Conservation (phyloP, 1,139 yeast species). For the Yamadazyma friedrichii region DNA sequence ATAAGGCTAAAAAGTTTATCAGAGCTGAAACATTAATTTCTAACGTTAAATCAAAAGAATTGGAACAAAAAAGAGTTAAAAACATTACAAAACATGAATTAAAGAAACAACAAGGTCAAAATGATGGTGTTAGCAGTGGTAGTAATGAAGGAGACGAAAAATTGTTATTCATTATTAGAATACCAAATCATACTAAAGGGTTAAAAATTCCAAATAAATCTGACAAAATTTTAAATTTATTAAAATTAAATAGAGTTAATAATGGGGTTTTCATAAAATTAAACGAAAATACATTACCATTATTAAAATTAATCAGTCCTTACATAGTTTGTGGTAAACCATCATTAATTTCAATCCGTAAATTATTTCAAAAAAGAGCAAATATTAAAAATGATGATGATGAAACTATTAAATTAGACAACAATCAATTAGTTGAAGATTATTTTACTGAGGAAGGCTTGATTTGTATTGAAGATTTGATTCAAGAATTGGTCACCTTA, state of each 20-base stretch:
- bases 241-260: slow-evolving; percentile 58
- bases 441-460: slow-evolving; percentile 66
- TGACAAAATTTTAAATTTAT: slow-evolving; percentile 52
- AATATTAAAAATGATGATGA: slow-evolving; percentile 32
- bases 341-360: slow-evolving; percentile 65
- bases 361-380: slow-evolving; percentile 74
- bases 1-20: slow-evolving; percentile 48
- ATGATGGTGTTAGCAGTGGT: slow-evolving; percentile 19
- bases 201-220: slow-evolving; percentile 67
- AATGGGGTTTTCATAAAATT: slow-evolving; percentile 71
- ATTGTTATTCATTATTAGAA: slow-evolving; percentile 64
- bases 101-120: slow-evolving; percentile 17
- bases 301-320: slow-evolving; percentile 66
- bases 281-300: slow-evolving; percentile 53
- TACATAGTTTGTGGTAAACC: slow-evolving; percentile 74
- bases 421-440: slow-evolving; percentile 73
- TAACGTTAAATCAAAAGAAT: slow-evolving; percentile 58
- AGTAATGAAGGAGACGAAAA: slow-evolving; percentile 28
- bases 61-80: slow-evolving; percentile 66
- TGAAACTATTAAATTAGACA: slow-evolving; percentile 52
- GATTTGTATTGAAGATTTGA: slow-evolving; percentile 76
- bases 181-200: slow-evolving; percentile 55
- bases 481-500: slow-evolving; percentile 63
- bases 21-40: slow-evolving; percentile 75
- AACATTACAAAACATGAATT: slow-evolving; percentile 55